Evolutionary conservation across 176 grass and related monocot genomes (phyloP).

Genomic region (Raddia distichophylla): DNA sequence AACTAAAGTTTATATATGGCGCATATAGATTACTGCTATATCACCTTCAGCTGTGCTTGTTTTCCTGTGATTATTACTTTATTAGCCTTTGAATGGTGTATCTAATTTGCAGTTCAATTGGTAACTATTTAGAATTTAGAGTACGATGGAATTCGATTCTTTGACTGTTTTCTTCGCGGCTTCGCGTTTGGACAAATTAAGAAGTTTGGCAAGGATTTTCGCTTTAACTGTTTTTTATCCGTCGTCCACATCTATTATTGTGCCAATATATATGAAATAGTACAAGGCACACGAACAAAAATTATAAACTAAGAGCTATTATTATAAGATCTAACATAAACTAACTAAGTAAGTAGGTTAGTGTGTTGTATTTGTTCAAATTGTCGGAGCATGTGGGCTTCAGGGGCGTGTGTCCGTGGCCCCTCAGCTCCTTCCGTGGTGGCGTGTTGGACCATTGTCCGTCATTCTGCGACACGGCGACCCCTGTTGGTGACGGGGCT

Average conservation of each 20-base stretch:
- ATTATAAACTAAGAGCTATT: background rate
- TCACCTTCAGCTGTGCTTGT: background rate
- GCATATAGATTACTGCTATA: background rate
- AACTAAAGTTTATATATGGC: background rate
- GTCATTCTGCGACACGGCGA: too few species aligned
- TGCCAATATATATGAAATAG: background rate
- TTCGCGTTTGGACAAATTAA: background rate
- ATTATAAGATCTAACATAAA: background rate
- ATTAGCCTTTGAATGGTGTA: background rate
- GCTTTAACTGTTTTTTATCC: background rate
- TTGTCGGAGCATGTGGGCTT: too few species aligned
- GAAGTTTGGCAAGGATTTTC: background rate
- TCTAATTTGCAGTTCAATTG: background rate
- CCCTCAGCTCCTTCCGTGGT: too few species aligned
- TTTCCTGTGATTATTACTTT: background rate
- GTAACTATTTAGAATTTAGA: background rate
- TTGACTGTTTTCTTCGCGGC: background rate
- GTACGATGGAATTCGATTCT: constrained; percentile 21
- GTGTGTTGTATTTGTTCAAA: background rate
- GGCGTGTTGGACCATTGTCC: too few species aligned
- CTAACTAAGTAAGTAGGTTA: background rate
- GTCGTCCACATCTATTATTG: background rate
- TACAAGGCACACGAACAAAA: background rate
- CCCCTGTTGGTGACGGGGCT: too few species aligned
- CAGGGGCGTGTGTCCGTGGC: too few species aligned